Conservation (phyloP, 23 red algal genomes). For the Agarophyton chilense region DNA sequence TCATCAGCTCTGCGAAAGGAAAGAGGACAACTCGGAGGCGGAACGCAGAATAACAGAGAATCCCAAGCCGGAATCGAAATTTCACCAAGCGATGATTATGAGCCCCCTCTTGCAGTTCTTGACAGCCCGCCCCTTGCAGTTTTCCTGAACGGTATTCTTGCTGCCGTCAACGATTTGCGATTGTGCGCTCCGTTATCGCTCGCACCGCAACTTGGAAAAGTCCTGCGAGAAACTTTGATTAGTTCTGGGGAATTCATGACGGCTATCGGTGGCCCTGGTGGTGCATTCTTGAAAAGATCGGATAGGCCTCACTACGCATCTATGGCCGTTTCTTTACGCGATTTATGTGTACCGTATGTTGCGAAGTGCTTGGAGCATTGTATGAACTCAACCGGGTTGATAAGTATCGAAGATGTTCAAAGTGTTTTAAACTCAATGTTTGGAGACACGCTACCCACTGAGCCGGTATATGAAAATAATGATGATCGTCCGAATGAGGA, state of each 20-base stretch:
- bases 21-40: conserved; percentile 9
- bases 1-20: conserved; percentile 71
- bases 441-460: conserved; percentile 44
- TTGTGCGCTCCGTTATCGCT: conserved; percentile 64
- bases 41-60: neutral
- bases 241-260: conserved; percentile 62
- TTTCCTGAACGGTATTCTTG: conserved; percentile 83
- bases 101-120: conserved; percentile 68
- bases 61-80: neutral
- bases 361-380: conserved; percentile 58
- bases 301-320: conserved; percentile 64
- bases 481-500: neutral
- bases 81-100: conserved; percentile 27
- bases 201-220: conserved; percentile 23
- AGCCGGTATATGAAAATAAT: neutral
- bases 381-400: conserved; percentile 45
- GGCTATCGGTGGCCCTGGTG: conserved; percentile 64
- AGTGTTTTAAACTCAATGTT: conserved; percentile 31
- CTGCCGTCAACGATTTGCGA: conserved; percentile 86
- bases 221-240: conserved; percentile 32
- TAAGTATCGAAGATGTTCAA: conserved; percentile 39
- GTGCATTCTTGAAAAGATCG: conserved; percentile 73
- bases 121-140: conserved; percentile 85
- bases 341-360: conserved; percentile 52
- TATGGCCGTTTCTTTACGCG: conserved; percentile 47